These are phyloP conservation scores for Penicillium sp. DNA, from an alignment of 2,329 filamentous ascomycete genomes.

Conservation along the genomic window DNA sequence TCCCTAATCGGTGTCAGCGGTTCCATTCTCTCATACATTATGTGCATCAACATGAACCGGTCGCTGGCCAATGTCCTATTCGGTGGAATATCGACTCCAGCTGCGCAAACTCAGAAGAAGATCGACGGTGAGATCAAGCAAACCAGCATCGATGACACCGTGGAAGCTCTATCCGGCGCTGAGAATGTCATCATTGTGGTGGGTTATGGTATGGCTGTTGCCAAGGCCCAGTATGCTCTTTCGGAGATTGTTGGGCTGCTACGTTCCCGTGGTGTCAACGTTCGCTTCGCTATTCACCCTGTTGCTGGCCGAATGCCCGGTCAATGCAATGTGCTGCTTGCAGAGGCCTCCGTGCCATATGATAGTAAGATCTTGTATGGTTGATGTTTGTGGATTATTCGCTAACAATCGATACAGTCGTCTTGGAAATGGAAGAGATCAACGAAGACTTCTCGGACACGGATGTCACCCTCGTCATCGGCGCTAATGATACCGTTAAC, in stretches of 20 bases:
- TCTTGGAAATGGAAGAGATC: slow-evolving; percentile 94
- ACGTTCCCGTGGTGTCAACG: slow-evolving; percentile 71
- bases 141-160: slow-evolving; percentile 76
- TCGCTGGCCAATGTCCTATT: slow-evolving; percentile 87
- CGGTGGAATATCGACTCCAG: slow-evolving; percentile 69
- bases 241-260: slow-evolving; percentile 75
- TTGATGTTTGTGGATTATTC: no score
- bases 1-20: slow-evolving; percentile 85
- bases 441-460: slow-evolving; percentile 88
- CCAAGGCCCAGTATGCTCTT: slow-evolving; percentile 88
- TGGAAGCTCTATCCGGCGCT: slow-evolving; percentile 69
- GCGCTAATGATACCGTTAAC: slow-evolving; percentile 90
- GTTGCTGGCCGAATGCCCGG: slow-evolving; percentile 91
- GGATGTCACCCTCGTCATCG: slow-evolving; percentile 83
- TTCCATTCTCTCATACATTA: slow-evolving; percentile 82
- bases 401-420: slow-evolving; percentile 48
- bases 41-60: slow-evolving; percentile 88
- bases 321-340: slow-evolving; percentile 86
- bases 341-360: slow-evolving; percentile 83
- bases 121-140: slow-evolving; percentile 77
- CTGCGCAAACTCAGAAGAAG: slow-evolving; percentile 63
- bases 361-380: slow-evolving; percentile 53
- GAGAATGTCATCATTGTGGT: slow-evolving; percentile 88
- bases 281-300: slow-evolving; percentile 86
- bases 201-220: slow-evolving; percentile 91